These are phyloP conservation scores for Penicillium sp. DNA, from an alignment of 2,329 filamentous ascomycete genomes.

Conservation along the genomic window DNA sequence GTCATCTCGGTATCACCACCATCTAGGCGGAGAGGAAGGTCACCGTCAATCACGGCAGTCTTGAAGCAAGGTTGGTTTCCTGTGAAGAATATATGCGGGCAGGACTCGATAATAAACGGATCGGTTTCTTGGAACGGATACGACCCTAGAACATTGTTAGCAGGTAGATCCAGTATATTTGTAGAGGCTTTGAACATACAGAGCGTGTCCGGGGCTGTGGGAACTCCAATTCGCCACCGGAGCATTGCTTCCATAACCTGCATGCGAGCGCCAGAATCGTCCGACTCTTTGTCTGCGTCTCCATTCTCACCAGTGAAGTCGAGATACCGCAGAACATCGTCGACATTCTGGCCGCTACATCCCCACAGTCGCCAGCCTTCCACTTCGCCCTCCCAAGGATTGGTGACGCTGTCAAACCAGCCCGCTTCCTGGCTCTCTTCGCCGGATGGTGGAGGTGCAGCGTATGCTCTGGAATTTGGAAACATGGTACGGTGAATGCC, in stretches of 20 bases:
- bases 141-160: constrained; percentile 61
- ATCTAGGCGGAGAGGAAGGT: constrained; percentile 31
- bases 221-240: constrained; percentile 85
- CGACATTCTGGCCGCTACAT: constrained; percentile 87
- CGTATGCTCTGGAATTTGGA: constrained; percentile 70
- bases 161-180: neutral
- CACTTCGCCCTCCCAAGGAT: constrained; percentile 87
- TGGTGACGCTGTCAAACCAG: constrained; percentile 88
- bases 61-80: constrained; percentile 81
- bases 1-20: constrained; percentile 36
- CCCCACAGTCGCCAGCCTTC: constrained; percentile 87
- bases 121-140: constrained; percentile 96
- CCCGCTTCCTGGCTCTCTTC: constrained; percentile 51
- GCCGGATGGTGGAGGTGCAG: constrained; percentile 35
- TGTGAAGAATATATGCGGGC: constrained; percentile 88
- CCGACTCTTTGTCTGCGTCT: constrained; percentile 22
- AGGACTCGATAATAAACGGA: constrained; percentile 80
- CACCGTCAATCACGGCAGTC: constrained; percentile 65
- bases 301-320: constrained; percentile 45
- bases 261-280: constrained; percentile 66
- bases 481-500: constrained; percentile 93
- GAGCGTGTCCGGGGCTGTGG: constrained; percentile 92
- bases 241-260: constrained; percentile 94
- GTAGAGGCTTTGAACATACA: constrained; percentile 62
- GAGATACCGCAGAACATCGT: constrained; percentile 92